Conservation (phyloP, 148 eudicot genomes). For the Vaccinium macrocarpon region DNA sequence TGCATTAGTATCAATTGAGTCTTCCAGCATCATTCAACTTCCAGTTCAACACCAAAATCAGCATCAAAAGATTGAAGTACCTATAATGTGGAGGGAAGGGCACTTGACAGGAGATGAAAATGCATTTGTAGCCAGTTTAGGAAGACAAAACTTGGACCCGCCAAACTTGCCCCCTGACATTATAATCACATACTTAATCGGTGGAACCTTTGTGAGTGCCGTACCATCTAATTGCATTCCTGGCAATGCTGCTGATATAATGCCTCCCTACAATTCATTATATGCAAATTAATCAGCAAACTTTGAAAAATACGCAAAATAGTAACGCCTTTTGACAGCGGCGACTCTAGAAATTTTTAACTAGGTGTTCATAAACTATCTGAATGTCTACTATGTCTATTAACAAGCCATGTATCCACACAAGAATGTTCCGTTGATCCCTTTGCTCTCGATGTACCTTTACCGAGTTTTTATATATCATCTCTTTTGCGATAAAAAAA, state of each 20-base stretch:
- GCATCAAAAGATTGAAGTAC: slow-evolving; percentile 5
- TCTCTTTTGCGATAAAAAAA: too few species aligned
- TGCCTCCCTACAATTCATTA: slow-evolving; percentile 16
- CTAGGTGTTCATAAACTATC: too few species aligned
- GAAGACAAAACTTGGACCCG: slow-evolving; percentile 18
- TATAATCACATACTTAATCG: slow-evolving; percentile 31
- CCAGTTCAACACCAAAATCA: neutral
- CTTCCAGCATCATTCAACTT: neutral
- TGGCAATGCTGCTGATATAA: slow-evolving; percentile 16
- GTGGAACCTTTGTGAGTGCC: slow-evolving; percentile 33
- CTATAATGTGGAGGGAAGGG: slow-evolving; percentile 42
- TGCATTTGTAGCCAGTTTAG: slow-evolving; percentile 34
- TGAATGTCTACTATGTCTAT: too few species aligned
- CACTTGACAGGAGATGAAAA: slow-evolving; percentile 26
- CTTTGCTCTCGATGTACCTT: too few species aligned
- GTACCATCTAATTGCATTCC: slow-evolving; percentile 30
- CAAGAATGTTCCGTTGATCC: too few species aligned
- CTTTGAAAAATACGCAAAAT: neutral
- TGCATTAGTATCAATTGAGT: neutral
- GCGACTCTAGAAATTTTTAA: too few species aligned
- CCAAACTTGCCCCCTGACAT: slow-evolving; percentile 33
- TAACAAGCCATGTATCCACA: too few species aligned
- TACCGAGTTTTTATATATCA: too few species aligned
- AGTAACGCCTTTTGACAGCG: too few species aligned
- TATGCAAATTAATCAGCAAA: neutral